phyloP scores from a whole-genome alignment of 495 filamentous ascomycete genomes.

The Neurospora tetraspora region DNA sequence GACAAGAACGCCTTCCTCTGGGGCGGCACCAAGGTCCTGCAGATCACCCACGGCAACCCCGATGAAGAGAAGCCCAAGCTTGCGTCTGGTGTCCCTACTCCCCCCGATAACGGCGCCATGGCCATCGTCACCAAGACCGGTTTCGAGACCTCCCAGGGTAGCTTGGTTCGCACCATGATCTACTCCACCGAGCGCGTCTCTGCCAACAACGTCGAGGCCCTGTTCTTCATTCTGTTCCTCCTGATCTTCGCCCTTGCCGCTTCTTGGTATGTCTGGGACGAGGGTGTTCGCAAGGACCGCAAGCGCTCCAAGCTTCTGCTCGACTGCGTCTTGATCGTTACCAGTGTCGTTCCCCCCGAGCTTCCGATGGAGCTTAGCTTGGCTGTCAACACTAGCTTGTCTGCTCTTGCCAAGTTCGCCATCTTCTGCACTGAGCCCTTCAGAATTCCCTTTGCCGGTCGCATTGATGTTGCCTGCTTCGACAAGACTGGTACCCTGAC shows the following conservation, averaged over 20 bases:
- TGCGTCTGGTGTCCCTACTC: conserved; percentile 57
- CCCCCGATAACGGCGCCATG: conserved; percentile 88
- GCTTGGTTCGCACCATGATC: conserved; percentile 97
- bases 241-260: conserved; percentile 93
- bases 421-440: conserved; percentile 99
- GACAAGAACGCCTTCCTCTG: conserved; percentile 96
- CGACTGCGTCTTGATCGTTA: conserved; percentile 95
- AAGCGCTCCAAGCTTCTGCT: conserved; percentile 95
- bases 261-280: conserved; percentile 99
- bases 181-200: conserved; percentile 98
- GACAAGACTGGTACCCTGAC: conserved; percentile 98
- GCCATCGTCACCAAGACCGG: conserved; percentile 94
- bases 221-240: conserved; percentile 94
- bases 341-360: conserved; percentile 93
- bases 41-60: conserved; percentile 75
- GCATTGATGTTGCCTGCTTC: conserved; percentile 95
- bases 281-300: conserved; percentile 84
- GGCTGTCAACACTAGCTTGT: conserved; percentile 97
- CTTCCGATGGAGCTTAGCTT: conserved; percentile 96
- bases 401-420: conserved; percentile 84
- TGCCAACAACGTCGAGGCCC: conserved; percentile 88
- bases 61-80: conserved; percentile 60
- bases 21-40: conserved; percentile 94
- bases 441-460: conserved; percentile 94
- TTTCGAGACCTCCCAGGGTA: conserved; percentile 97